A percentile compares a stretch with the other conserved stretches of the same genome.
Evolutionary conservation across 768 basidiomycete genomes (phyloP).

Genomic region (Gloeophyllum trabeum): DNA sequence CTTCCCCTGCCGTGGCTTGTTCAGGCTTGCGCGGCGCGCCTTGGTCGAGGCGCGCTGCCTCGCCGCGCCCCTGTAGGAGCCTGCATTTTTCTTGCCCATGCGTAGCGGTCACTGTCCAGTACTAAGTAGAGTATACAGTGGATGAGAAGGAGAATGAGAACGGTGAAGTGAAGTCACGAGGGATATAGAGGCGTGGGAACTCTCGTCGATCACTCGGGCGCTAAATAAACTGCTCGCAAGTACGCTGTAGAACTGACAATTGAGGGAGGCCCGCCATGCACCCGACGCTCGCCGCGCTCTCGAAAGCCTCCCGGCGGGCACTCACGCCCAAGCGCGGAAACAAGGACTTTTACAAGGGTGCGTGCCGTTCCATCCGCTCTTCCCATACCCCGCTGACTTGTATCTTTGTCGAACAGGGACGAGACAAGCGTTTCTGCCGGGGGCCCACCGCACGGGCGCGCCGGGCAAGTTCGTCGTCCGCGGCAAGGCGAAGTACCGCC

Average conservation of each 20-base stretch:
- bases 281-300: slow-evolving; percentile 54
- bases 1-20: not conserved
- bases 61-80: not conserved
- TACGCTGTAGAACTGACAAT: too few relatives aligned
- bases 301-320: slow-evolving; percentile 77
- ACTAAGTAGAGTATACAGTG: too few relatives aligned
- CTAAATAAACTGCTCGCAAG: too few relatives aligned
- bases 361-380: slow-evolving; percentile 4
- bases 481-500: slow-evolving; percentile 71
- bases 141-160: too few relatives aligned
- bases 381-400: not conserved
- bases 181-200: too few relatives aligned
- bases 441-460: slow-evolving; percentile 79
- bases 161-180: too few relatives aligned
- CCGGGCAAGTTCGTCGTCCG: slow-evolving; percentile 75
- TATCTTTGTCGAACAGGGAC: slow-evolving; percentile 47
- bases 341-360: slow-evolving; percentile 96
- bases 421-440: slow-evolving; percentile 72
- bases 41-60: not conserved
- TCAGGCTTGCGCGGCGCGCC: not conserved
- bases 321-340: slow-evolving; percentile 83
- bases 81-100: not conserved
- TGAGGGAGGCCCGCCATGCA: slow-evolving; percentile 46
- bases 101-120: not conserved
- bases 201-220: too few relatives aligned